phyloP scores from a whole-genome alignment of 2,329 filamentous ascomycete genomes.

The Metarhizium robertsii region DNA sequence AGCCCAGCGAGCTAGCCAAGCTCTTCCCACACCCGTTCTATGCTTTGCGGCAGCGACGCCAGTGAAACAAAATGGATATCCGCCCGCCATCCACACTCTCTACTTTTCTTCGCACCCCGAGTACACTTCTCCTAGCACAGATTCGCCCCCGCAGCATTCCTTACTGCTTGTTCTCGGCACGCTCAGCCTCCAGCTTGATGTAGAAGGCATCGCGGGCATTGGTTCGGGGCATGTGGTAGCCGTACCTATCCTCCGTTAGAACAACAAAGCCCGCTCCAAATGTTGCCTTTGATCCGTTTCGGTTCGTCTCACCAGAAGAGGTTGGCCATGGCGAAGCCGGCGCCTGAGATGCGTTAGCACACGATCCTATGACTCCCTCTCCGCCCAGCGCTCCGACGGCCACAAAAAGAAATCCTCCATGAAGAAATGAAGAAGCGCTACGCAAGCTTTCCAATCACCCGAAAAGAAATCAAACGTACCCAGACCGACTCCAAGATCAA shows the following conservation, averaged over 20 bases:
- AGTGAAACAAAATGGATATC: conserved; percentile 2
- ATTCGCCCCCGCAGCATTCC: neutral
- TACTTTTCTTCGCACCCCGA: neutral
- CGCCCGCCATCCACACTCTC: neutral
- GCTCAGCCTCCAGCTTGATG: conserved; percentile 47
- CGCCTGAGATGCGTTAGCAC: conserved; percentile 33
- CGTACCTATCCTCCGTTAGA: conserved; percentile 39
- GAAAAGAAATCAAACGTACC: conserved; percentile 32
- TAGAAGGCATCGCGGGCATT: conserved; percentile 49
- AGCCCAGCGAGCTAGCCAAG: conserved; percentile 14
- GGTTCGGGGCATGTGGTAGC: conserved; percentile 53
- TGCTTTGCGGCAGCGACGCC: conserved; percentile 1
- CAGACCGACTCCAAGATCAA: conserved; percentile 45
- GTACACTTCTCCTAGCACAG: neutral
- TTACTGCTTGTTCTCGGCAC: conserved; percentile 27
- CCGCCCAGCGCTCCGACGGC: neutral
- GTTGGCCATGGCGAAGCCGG: conserved; percentile 46
- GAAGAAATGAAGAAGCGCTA: neutral
- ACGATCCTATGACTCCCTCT: conserved; percentile 2
- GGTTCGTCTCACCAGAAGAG: conserved; percentile 44
- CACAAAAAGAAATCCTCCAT: neutral
- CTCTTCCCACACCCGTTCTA: conserved; percentile 6
- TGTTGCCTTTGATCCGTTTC: neutral
- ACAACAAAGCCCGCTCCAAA: conserved; percentile 3
- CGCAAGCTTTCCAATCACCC: neutral